Evolutionary conservation across 441 rosid species (phyloP).

Genomic region (Lepidium campestre): DNA sequence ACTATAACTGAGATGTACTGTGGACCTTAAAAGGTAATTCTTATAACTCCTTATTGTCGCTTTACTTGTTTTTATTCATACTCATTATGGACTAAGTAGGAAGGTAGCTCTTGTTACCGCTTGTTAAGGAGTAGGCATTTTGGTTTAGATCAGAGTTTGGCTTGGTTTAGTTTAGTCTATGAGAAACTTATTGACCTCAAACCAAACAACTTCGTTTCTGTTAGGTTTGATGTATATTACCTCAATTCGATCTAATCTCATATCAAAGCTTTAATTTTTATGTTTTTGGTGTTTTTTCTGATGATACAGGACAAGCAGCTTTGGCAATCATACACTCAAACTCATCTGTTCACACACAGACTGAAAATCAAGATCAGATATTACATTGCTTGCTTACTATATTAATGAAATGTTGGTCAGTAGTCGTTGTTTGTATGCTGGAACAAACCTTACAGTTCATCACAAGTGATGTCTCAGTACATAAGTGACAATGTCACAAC

Average conservation of each 20-base stretch:
- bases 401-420: neutral
- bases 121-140: neutral
- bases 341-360: slow-evolving; percentile 4
- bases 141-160: neutral
- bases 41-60: neutral
- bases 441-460: slow-evolving; percentile 3
- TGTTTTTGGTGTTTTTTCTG: slow-evolving; percentile 1
- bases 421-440: neutral
- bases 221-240: neutral
- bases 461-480: neutral
- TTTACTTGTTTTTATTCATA: neutral
- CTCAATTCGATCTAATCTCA: neutral
- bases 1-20: slow-evolving; percentile 23
- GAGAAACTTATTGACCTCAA: neutral
- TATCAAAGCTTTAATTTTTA: neutral
- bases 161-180: neutral
- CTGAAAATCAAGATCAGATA: slow-evolving; percentile 13
- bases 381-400: neutral
- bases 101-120: neutral
- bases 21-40: slow-evolving; percentile 24
- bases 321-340: neutral
- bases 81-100: neutral
- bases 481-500: neutral
- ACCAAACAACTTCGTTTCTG: neutral
- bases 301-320: slow-evolving; percentile 14